These are phyloP conservation scores for Zygoascus sp. DNA, from an alignment of 1,139 yeast genomes.

Conservation along the genomic window DNA sequence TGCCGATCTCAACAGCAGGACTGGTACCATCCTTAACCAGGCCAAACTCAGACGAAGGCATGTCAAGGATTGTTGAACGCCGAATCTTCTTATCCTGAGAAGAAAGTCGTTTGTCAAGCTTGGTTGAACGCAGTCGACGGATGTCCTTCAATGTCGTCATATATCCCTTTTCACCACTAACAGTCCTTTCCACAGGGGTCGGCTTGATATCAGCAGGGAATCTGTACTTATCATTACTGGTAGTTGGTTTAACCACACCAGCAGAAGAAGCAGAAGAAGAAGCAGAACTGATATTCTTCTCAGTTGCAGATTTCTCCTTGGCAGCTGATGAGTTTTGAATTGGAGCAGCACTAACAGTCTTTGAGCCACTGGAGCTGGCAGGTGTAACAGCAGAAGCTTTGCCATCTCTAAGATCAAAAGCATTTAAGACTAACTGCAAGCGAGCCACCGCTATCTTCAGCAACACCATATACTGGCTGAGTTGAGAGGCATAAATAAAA, in stretches of 20 bases:
- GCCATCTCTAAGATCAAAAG: constrained; percentile 34
- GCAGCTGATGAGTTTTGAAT: neutral
- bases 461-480: constrained; percentile 69
- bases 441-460: constrained; percentile 80
- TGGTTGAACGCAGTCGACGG: constrained; percentile 66
- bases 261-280: neutral
- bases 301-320: neutral
- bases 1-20: constrained; percentile 17
- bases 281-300: too few species aligned
- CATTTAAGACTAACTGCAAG: constrained; percentile 64
- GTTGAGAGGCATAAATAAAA: constrained; percentile 60
- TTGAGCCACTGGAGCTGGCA: constrained; percentile 16
- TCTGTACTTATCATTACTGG: neutral
- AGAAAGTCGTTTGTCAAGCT: constrained; percentile 63
- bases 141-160: constrained; percentile 72
- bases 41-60: constrained; percentile 38
- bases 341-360: neutral
- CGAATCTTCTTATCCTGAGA: constrained; percentile 57
- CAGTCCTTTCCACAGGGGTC: neutral
- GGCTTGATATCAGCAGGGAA: constrained; percentile 4
- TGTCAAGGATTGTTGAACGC: constrained; percentile 48
- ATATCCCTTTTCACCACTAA: constrained; percentile 44
- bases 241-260: neutral
- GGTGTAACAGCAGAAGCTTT: constrained; percentile 17
- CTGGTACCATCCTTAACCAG: constrained; percentile 27